Conservation (phyloP, 1,139 yeast genomes). For the Hansenula lynferdii region DNA sequence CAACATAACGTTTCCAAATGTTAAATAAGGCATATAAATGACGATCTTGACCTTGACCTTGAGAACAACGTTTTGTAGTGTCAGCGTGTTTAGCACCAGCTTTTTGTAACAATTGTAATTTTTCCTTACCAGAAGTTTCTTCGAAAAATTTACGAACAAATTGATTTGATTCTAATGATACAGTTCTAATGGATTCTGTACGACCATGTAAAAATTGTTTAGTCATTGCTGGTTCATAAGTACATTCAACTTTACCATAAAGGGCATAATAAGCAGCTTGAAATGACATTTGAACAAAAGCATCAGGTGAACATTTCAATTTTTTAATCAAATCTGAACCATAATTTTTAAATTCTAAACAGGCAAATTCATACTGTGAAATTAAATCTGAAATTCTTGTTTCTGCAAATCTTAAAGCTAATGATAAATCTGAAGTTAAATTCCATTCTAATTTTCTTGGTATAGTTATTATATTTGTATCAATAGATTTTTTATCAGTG, state of each 20-base stretch:
- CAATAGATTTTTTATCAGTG: constrained; percentile 32
- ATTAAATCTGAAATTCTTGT: constrained; percentile 83
- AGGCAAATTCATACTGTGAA: constrained; percentile 84
- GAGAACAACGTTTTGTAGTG: constrained; percentile 64
- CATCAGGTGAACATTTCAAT: constrained; percentile 91
- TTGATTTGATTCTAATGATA: constrained; percentile 70
- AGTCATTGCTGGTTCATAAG: constrained; percentile 97
- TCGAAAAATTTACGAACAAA: constrained; percentile 87
- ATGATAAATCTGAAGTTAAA: constrained; percentile 67
- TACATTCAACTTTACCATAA: constrained; percentile 89
- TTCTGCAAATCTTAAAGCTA: constrained; percentile 86
- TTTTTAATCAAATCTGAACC: constrained; percentile 78
- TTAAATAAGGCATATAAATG: constrained; percentile 85
- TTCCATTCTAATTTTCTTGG: constrained; percentile 92
- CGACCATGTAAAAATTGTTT: constrained; percentile 83
- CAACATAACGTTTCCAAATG: constrained; percentile 77
- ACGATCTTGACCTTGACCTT: constrained; percentile 86
- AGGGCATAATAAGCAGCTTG: constrained; percentile 91
- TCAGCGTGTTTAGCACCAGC: constrained; percentile 71
- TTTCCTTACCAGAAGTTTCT: constrained; percentile 51
- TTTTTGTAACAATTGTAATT: constrained; percentile 52
- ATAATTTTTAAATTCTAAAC: constrained; percentile 68
- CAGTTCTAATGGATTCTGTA: constrained; percentile 88
- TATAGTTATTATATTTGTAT: constrained; percentile 45
- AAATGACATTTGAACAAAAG: constrained; percentile 90